Conservation (phyloP, 345 rosid species). For the Rubroshorea leprosula region DNA sequence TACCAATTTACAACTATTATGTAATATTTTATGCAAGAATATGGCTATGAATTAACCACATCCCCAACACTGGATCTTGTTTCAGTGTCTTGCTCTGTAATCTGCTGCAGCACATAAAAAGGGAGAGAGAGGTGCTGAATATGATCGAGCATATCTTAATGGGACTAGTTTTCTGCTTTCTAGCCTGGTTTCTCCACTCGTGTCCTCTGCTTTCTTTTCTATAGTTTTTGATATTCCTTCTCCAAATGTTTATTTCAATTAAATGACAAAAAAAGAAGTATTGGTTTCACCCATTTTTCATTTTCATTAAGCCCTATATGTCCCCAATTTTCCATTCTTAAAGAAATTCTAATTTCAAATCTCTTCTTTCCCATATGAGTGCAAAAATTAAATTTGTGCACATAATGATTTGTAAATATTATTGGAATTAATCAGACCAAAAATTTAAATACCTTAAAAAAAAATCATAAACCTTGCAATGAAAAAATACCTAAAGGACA, state of each 20-base stretch:
- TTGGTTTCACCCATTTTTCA: not conserved
- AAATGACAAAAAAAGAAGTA: conserved; percentile 12
- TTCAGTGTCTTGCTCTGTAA: not conserved
- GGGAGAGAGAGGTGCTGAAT: not conserved
- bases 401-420: too few species aligned
- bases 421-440: too few species aligned
- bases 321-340: not conserved
- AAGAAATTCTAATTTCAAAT: not conserved
- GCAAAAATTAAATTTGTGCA: too few species aligned
- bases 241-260: conserved; percentile 16
- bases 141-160: not conserved
- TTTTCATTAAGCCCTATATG: too few species aligned
- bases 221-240: conserved; percentile 13
- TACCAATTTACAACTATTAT: not conserved
- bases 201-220: conserved; percentile 23
- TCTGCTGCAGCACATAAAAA: not conserved
- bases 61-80: not conserved
- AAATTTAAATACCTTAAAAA: too few species aligned
- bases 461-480: too few species aligned
- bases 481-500: too few species aligned
- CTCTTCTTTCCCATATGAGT: too few species aligned
- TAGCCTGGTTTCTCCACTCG: conserved; percentile 49
- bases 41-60: not conserved
- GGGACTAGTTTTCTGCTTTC: conserved; percentile 26
- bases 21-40: too few species aligned